Conservation (phyloP, 2,329 filamentous ascomycete genomes). For the Berkeleyomyces rouxiae region DNA sequence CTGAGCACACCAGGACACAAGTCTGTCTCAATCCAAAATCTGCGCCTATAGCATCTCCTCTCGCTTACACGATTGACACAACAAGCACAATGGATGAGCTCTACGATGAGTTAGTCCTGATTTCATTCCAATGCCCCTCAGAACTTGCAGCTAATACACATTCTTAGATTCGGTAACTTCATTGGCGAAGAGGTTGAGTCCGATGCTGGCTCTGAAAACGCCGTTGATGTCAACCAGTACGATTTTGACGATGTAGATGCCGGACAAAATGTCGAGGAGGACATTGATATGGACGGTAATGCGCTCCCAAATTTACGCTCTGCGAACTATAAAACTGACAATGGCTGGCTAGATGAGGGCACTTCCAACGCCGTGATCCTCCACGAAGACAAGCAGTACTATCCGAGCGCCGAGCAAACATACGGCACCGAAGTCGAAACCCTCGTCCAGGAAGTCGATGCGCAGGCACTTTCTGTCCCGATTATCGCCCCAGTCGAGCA, state of each 20-base stretch:
- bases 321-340: background rate
- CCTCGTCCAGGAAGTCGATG: slow-evolving; percentile 90
- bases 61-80: background rate
- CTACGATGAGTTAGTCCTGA: slow-evolving; percentile 64
- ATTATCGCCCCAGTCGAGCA: slow-evolving; percentile 86
- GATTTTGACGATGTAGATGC: slow-evolving; percentile 56
- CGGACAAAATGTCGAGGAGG: slow-evolving; percentile 53
- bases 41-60: background rate
- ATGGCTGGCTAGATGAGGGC: slow-evolving; percentile 36
- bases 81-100: slow-evolving; percentile 65
- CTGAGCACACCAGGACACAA: slow-evolving; percentile 3
- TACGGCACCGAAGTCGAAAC: slow-evolving; percentile 93
- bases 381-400: slow-evolving; percentile 99
- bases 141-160: slow-evolving; percentile 1
- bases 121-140: background rate
- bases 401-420: slow-evolving; percentile 90
- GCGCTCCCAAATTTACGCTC: background rate
- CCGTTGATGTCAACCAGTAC: slow-evolving; percentile 58
- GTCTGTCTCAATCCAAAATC: background rate
- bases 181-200: slow-evolving; percentile 81
- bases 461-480: slow-evolving; percentile 77
- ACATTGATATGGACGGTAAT: slow-evolving; percentile 83
- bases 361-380: slow-evolving; percentile 94
- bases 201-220: slow-evolving; percentile 68
- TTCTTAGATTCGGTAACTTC: slow-evolving; percentile 79